Evolutionary conservation across 2,329 filamentous ascomycete species (phyloP), one percentile per base, ranked within the genome.

Genomic region (Trichophyton benhamiae): DNA sequence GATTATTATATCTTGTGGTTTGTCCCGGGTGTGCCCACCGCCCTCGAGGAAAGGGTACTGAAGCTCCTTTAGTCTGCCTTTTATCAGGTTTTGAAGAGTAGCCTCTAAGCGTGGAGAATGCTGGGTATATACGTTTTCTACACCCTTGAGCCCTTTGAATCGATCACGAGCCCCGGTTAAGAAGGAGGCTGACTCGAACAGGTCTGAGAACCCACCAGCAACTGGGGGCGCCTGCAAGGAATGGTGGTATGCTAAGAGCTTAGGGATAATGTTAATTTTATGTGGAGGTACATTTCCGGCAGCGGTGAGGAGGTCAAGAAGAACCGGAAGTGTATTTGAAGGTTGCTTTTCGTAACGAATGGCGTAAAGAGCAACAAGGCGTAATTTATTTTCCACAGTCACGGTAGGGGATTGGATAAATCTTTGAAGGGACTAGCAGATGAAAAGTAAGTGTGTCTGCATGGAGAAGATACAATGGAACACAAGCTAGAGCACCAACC

Each of bases 41-140:
- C 89, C 90, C 67, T 97, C 94, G 3, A 97, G 83, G 70, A 97
- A 99, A 0, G 94, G 95, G 70, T 95, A 97, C 64, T 94, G 84
- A 66, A 91, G 83, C 69, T 95, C 89, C 68, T 85, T 87, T 62
- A 99, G 76, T 33, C 88, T 84, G 0, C 94, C 95, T 71, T 96
- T 96, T 77, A 97, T 91, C 59, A 99, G 79, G 68, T 92, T 92
- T 71, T 96, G 92, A 17, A 99, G 77, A 0, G 91, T 97, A 25
- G 83, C 83, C 72, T 96, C 91, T 15, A 99, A 75, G 22, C 90
- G 82, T 0, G 95, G 91, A 4, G 90, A 95, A 73, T 99, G 94
- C 72, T 99, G 95, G 0, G 94, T 99, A 73, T 99, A 99, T 30
- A 99, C 94, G 68, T 99, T 99, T 73, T 99, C 95, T 0, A 99